Conservation (phyloP, 306 rosid genomes). For the Hippophae rhamnoides region DNA sequence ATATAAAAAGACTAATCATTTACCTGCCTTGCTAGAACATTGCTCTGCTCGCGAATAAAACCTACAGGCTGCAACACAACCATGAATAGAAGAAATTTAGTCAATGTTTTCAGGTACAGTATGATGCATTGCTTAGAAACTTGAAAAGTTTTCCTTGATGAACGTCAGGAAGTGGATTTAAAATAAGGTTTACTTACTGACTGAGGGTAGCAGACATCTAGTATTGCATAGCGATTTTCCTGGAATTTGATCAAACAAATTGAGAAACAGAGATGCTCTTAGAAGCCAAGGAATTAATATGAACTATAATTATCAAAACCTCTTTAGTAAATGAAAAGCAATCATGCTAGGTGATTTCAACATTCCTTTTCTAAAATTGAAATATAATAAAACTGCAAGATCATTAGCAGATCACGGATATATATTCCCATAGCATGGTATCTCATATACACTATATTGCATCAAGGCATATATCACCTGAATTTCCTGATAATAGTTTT, state of each 20-base stretch:
- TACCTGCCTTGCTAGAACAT: slow-evolving; percentile 77
- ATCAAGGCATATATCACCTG: too few relatives aligned
- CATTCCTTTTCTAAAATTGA: not conserved
- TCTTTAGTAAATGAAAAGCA: slow-evolving; percentile 3
- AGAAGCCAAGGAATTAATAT: slow-evolving; percentile 8
- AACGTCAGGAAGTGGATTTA: slow-evolving; percentile 9
- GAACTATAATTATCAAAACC: not conserved
- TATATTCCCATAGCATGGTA: too few relatives aligned
- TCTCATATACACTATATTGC: too few relatives aligned
- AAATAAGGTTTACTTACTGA: slow-evolving; percentile 52
- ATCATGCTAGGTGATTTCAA: not conserved
- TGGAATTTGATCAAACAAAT: slow-evolving; percentile 33
- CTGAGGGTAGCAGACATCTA: slow-evolving; percentile 87
- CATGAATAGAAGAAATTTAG: slow-evolving; percentile 16
- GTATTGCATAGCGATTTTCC: slow-evolving; percentile 94
- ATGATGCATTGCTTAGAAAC: slow-evolving; percentile 3
- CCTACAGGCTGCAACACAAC: slow-evolving; percentile 68
- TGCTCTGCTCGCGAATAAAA: slow-evolving; percentile 77
- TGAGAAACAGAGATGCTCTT: slow-evolving; percentile 18
- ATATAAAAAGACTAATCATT: slow-evolving; percentile 5
- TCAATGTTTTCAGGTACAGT: slow-evolving; percentile 9
- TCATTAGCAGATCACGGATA: too few relatives aligned
- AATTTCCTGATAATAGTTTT: too few relatives aligned
- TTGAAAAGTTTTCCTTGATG: not conserved
- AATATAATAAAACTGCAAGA: too few relatives aligned